phyloP scores from a whole-genome alignment of 805 yeast species.

The Maudiozyma bulderi region DNA sequence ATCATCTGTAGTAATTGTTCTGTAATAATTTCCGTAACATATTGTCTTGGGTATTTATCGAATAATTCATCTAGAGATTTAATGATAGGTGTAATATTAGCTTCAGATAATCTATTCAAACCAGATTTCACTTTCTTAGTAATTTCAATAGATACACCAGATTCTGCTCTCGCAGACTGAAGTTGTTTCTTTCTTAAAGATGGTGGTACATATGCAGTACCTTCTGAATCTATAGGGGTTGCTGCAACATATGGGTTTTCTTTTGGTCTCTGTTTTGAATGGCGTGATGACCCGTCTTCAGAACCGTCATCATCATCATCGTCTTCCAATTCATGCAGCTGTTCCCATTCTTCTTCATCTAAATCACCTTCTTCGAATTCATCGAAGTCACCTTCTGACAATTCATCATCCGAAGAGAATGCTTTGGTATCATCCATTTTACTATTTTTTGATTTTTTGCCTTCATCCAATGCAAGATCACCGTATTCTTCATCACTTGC shows the following conservation, averaged over 20 bases:
- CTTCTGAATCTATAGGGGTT: conserved; percentile 9
- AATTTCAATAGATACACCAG: conserved; percentile 41
- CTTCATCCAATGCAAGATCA: conserved; percentile 21
- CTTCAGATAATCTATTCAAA: conserved; percentile 80
- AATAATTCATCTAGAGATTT: conserved; percentile 59
- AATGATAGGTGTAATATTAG: conserved; percentile 64
- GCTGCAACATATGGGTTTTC: conserved; percentile 79
- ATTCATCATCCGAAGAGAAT: conserved; percentile 34
- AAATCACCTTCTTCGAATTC: conserved; percentile 33
- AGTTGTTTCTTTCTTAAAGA: conserved; percentile 54
- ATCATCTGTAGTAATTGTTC: conserved; percentile 56
- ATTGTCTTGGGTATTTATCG: conserved; percentile 59
- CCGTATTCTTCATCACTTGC: conserved; percentile 25
- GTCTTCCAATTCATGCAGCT: conserved; percentile 24
- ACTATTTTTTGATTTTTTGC: not conserved
- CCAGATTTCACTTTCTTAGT: conserved; percentile 68
- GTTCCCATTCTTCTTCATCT: conserved; percentile 29
- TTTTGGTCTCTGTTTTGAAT: conserved; percentile 5
- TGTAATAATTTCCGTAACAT: conserved; percentile 65
- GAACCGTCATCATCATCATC: conserved; percentile 12
- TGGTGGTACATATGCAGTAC: conserved; percentile 71
- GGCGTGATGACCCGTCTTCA: conserved; percentile 5
- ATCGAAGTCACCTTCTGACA: conserved; percentile 36
- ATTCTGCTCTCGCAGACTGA: conserved; percentile 30
- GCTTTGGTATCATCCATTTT: conserved; percentile 24